Evolutionary conservation across 768 basidiomycete species (phyloP).

Genomic region (Macrocybe gigantea): DNA sequence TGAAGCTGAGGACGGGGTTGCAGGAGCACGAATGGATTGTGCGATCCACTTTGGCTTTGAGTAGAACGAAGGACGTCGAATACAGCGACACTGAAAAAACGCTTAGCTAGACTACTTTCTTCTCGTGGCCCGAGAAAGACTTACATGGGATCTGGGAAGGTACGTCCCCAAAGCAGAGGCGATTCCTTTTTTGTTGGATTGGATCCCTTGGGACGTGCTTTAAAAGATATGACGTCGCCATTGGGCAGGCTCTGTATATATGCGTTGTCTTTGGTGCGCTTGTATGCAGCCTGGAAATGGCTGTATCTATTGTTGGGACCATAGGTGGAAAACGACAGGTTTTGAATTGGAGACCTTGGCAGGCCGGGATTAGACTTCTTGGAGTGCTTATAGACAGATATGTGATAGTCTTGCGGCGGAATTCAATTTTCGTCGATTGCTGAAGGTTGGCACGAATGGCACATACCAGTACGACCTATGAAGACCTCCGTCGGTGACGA

Average conservation of each 20-base stretch:
- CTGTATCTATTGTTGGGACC: slow-evolving; percentile 89
- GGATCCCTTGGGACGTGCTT: slow-evolving; percentile 16
- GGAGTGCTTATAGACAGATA: slow-evolving; percentile 71
- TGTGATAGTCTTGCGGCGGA: slow-evolving; percentile 66
- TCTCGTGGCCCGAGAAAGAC: slow-evolving; percentile 15
- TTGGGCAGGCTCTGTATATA: slow-evolving; percentile 81
- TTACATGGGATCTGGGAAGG: slow-evolving; percentile 66
- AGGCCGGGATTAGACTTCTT: slow-evolving; percentile 18
- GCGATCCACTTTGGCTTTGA: slow-evolving; percentile 11
- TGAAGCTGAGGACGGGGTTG: slow-evolving; percentile 78
- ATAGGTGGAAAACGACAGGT: slow-evolving; percentile 86
- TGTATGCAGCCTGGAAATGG: slow-evolving; percentile 65
- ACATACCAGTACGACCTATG: slow-evolving; percentile 46
- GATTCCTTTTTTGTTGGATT: slow-evolving; percentile 19
- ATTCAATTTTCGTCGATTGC: not conserved
- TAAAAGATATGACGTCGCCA: slow-evolving; percentile 77
- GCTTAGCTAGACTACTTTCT: not conserved
- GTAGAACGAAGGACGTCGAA: slow-evolving; percentile 61
- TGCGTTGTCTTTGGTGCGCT: slow-evolving; percentile 66
- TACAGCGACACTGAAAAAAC: slow-evolving; percentile 60
- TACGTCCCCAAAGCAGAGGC: slow-evolving; percentile 50
- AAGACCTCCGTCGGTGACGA: slow-evolving; percentile 39
- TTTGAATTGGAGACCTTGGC: slow-evolving; percentile 52
- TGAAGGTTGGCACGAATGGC: not conserved
- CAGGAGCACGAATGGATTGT: slow-evolving; percentile 54